phyloP scores from a whole-genome alignment of 139 green algal genomes.

The Chlamydomonas sphaeroides region DNA sequence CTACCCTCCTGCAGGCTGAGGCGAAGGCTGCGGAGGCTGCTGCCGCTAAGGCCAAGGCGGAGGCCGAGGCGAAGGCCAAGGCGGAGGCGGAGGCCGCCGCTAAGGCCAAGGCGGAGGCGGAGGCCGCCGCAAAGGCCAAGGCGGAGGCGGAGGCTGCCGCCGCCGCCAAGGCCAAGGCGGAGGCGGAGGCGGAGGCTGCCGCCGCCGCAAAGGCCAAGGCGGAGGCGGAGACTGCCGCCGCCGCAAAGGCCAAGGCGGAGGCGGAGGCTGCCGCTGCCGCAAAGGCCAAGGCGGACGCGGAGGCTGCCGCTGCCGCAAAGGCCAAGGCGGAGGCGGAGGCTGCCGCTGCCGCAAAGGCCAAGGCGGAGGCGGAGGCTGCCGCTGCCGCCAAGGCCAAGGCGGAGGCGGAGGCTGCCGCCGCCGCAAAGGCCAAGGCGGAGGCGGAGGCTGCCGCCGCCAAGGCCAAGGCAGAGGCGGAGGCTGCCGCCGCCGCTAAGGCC shows the following conservation, averaged over 20 bases:
- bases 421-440: too few species aligned
- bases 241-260: not conserved
- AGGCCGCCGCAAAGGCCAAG: not conserved
- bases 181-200: not conserved
- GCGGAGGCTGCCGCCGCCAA: too few species aligned
- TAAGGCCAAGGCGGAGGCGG: not conserved
- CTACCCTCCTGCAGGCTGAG: too few species aligned
- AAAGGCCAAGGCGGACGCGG: not conserved
- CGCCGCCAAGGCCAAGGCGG: too few species aligned
- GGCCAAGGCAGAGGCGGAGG: too few species aligned
- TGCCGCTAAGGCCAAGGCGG: too few species aligned
- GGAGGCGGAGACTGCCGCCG: not conserved
- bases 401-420: too few species aligned
- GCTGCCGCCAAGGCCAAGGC: not conserved
- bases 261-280: not conserved
- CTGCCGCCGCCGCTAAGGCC: too few species aligned
- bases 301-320: not conserved
- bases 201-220: not conserved
- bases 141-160: too few species aligned
- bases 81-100: not conserved
- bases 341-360: too few species aligned
- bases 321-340: too few species aligned
- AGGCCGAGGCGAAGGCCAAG: too few species aligned
- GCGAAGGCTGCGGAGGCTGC: not conserved
- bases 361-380: not conserved